Conservation (phyloP, 306 rosid genomes). For the Citrullus amarus region DNA sequence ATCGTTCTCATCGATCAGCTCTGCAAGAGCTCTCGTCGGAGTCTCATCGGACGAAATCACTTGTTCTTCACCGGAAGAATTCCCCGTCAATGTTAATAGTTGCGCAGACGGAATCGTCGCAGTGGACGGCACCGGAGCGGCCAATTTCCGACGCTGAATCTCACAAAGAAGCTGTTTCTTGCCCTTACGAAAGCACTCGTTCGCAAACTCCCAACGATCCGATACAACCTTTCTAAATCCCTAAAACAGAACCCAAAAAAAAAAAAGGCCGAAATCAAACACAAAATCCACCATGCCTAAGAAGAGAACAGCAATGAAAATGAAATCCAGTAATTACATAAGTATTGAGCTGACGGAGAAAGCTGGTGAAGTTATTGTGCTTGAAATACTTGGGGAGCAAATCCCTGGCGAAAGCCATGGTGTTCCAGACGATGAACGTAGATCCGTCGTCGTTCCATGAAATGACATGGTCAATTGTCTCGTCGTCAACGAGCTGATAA, state of each 20-base stretch:
- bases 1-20: constrained; percentile 73
- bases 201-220: constrained; percentile 89
- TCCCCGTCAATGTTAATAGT: constrained; percentile 37
- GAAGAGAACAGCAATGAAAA: not conserved
- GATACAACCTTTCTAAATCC: constrained; percentile 79
- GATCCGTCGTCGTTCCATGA: constrained; percentile 94
- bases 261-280: not conserved
- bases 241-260: constrained; percentile 18
- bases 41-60: constrained; percentile 53
- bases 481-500: constrained; percentile 65
- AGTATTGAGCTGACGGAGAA: constrained; percentile 90
- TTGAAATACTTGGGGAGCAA: constrained; percentile 77
- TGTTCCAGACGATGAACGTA: constrained; percentile 83
- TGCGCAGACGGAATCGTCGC: constrained; percentile 18
- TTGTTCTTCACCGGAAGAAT: constrained; percentile 72
- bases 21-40: constrained; percentile 39
- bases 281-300: not conserved
- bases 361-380: constrained; percentile 92
- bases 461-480: constrained; percentile 54
- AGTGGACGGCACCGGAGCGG: constrained; percentile 2
- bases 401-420: constrained; percentile 77
- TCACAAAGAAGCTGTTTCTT: constrained; percentile 58
- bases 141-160: constrained; percentile 67
- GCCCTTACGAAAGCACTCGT: constrained; percentile 61
- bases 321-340: constrained; percentile 28